Evolutionary conservation across 768 basidiomycete genomes (phyloP).

Genomic region (Lactifluus piperatus): DNA sequence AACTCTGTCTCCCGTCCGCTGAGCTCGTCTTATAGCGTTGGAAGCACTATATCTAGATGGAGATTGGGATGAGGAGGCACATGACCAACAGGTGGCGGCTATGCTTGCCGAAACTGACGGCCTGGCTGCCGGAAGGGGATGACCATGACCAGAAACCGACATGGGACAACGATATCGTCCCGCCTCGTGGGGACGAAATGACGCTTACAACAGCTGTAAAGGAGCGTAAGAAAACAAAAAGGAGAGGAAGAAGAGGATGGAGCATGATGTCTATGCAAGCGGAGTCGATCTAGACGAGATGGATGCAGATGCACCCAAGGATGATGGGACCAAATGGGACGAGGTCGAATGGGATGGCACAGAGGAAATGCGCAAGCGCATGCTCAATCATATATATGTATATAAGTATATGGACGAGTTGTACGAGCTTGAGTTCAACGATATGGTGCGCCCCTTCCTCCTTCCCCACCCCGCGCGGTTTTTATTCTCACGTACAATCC

Average conservation of each 20-base stretch:
- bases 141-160: constrained; percentile 65
- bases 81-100: constrained; percentile 74
- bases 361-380: constrained; percentile 79
- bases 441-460: constrained; percentile 53
- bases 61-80: constrained; percentile 80
- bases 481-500: neutral
- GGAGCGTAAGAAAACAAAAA: constrained; percentile 29
- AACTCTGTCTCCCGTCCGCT: neutral
- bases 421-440: constrained; percentile 89
- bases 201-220: neutral
- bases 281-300: constrained; percentile 38
- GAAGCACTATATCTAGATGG: constrained; percentile 76
- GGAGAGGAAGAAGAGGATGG: constrained; percentile 50
- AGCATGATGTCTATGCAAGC: constrained; percentile 38
- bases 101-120: constrained; percentile 52
- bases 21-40: constrained; percentile 37
- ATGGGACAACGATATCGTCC: constrained; percentile 81
- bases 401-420: constrained; percentile 92
- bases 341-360: constrained; percentile 78
- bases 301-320: constrained; percentile 49
- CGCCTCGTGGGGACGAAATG: constrained; percentile 27
- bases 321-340: constrained; percentile 24
- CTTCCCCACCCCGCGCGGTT: neutral
- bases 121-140: constrained; percentile 26
- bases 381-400: constrained; percentile 74